phyloP scores from a whole-genome alignment of 371 early-diverging fungal species.

The Lichtheimia ramosa region DNA sequence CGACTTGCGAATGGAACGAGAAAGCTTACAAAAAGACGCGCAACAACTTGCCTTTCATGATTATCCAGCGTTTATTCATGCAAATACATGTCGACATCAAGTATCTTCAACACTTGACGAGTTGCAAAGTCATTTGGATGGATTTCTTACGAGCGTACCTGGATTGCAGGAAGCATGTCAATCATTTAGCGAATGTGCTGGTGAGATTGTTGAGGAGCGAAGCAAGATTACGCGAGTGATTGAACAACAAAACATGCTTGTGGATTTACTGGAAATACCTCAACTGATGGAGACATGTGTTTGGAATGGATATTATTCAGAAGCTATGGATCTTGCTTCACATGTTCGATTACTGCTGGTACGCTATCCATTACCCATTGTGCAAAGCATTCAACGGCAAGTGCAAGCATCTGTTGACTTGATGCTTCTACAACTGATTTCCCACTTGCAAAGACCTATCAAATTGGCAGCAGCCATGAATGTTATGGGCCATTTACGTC shows the following conservation, averaged over 20 bases:
- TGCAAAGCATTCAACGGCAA: conserved; percentile 61
- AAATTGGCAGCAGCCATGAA: conserved; percentile 79
- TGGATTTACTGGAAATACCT: conserved; percentile 77
- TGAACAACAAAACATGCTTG: conserved; percentile 59
- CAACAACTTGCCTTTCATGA: conserved; percentile 71
- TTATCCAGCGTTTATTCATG: conserved; percentile 68
- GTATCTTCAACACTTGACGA: conserved; percentile 56
- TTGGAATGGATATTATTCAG: conserved; percentile 79
- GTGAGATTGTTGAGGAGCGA: conserved; percentile 43
- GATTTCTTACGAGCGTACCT: conserved; percentile 49
- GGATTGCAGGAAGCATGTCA: conserved; percentile 52
- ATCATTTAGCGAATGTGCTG: conserved; percentile 35
- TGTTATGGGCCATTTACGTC: conserved; percentile 76
- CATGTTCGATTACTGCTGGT: conserved; percentile 68
- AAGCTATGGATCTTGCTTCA: conserved; percentile 81
- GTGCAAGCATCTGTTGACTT: conserved; percentile 64
- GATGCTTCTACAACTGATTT: conserved; percentile 73
- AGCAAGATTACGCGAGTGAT: conserved; percentile 54
- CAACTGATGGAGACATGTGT: conserved; percentile 83
- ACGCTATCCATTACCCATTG: conserved; percentile 57
- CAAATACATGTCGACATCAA: conserved; percentile 60
- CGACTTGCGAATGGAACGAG: conserved; percentile 53
- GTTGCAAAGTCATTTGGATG: conserved; percentile 50
- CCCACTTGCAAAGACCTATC: conserved; percentile 70
- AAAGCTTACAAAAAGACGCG: conserved; percentile 61